Evolutionary conservation across 371 early-diverging fungal genomes (phyloP), one percentile per base, ranked within the genome.

Genomic region (Encephalitozoon intestinalis): DNA sequence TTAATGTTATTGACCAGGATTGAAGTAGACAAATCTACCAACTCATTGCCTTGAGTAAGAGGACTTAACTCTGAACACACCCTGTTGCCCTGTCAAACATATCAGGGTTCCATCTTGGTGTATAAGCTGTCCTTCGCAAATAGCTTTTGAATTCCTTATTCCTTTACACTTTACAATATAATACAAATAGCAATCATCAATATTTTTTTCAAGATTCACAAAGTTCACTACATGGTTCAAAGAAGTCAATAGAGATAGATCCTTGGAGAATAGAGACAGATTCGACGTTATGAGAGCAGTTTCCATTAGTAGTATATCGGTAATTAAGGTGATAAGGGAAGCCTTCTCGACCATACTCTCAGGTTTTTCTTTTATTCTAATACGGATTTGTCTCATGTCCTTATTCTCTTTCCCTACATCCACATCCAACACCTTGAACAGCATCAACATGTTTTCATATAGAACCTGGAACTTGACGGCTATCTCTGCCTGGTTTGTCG

Each of bases 151-250:
- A 11, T 72, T 64, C 34, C 49, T 49, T 25, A 72, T 51, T 37
- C 51, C 64, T 23, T 28, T 50, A 63, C 73, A 72, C 23, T 64
- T 53, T 34, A 72, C 49, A 37, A 72, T 64, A 51, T 72, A 72
- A 34, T 49, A 64, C 2, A 72, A 26, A 34, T 23, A 63, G n/a
- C 37, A 30, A 9, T 50, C 51, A 30, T 44, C 25, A 30, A 64
- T 63, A 23, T 50, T 15, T 34, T 37, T 58, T 39, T 72, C 64
- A 2, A 28, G 37, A 30, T 26, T 25, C 21, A 72, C 50, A 44
- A 75, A 75, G 50, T 75, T 39, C 6, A 75, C 37, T 25, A 53
- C 63, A 37, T 75, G 75, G 50, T 75, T 64, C 15, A 75, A 52
- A n/a, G 75, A 75, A 28, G 69, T 53, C 18, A 58, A 26, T 15